phyloP scores from a whole-genome alignment of 352 stramenopile genomes.

The Detonula confervacea region DNA sequence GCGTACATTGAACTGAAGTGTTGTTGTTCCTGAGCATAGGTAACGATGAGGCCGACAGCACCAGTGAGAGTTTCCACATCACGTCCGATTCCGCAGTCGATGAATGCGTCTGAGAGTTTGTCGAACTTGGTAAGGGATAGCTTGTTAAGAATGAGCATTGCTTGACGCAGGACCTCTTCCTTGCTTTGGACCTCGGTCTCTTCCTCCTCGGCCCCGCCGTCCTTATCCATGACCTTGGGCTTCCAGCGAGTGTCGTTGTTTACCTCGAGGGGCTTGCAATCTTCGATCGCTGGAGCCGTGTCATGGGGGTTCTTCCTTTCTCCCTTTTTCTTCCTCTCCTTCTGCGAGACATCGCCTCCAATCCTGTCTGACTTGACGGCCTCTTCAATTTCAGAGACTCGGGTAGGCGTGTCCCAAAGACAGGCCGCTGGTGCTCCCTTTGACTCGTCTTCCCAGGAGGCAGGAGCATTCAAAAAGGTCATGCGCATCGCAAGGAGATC shows the following conservation, averaged over 20 bases:
- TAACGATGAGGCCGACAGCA: conserved; percentile 93
- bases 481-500: conserved; percentile 68
- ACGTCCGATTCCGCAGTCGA: conserved; percentile 89
- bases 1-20: conserved; percentile 97
- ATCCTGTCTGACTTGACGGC: conserved; percentile 46
- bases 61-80: conserved; percentile 87
- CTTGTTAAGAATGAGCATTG: conserved; percentile 95
- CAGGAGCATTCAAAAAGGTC: conserved; percentile 55
- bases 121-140: conserved; percentile 97
- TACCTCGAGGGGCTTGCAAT: conserved; percentile 80
- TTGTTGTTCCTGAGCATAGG: conserved; percentile 95
- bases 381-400: conserved; percentile 59
- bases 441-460: conserved; percentile 33
- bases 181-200: conserved; percentile 59
- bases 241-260: conserved; percentile 85
- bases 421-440: conserved; percentile 54
- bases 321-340: conserved; percentile 28
- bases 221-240: conserved; percentile 61
- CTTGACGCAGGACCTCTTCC: conserved; percentile 88
- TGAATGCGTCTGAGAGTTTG: conserved; percentile 91
- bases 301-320: conserved; percentile 51
- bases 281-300: conserved; percentile 71
- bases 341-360: conserved; percentile 65
- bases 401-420: conserved; percentile 62
- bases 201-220: conserved; percentile 25